phyloP scores from a whole-genome alignment of 352 stramenopile genomes.

The Pythium angustatum region DNA sequence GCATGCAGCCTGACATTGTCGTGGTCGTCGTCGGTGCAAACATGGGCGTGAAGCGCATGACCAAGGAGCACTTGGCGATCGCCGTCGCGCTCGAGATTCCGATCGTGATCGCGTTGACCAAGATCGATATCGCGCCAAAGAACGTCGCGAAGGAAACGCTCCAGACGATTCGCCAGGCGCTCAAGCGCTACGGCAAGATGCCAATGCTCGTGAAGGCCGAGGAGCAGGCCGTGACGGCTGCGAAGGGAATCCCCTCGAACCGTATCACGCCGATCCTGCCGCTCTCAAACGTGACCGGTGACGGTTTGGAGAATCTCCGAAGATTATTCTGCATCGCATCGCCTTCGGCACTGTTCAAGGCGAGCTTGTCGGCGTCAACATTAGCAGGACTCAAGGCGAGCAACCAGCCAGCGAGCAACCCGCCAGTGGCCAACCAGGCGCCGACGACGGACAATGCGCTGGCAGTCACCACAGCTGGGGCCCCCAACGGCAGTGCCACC shows the following conservation, averaged over 20 bases:
- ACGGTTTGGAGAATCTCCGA: constrained; percentile 84
- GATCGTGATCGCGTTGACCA: constrained; percentile 93
- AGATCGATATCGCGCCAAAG: constrained; percentile 94
- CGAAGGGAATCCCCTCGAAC: constrained; percentile 89
- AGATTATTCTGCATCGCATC: constrained; percentile 74
- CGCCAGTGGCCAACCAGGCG: neutral
- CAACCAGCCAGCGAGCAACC: constrained; percentile 26
- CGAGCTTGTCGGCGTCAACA: constrained; percentile 58
- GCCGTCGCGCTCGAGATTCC: constrained; percentile 91
- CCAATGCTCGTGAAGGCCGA: constrained; percentile 91
- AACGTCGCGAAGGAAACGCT: constrained; percentile 93
- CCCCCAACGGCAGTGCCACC: too few species aligned
- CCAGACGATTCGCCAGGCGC: constrained; percentile 83
- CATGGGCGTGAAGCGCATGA: constrained; percentile 95
- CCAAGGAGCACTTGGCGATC: constrained; percentile 92
- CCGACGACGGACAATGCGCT: neutral
- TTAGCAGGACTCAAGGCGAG: constrained; percentile 63
- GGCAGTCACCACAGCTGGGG: neutral
- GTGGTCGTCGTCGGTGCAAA: constrained; percentile 94
- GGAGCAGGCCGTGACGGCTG: constrained; percentile 84
- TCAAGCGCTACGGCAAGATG: constrained; percentile 92
- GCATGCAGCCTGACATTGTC: constrained; percentile 95
- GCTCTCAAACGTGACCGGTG: constrained; percentile 97
- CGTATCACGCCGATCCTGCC: constrained; percentile 96
- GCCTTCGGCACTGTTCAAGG: constrained; percentile 71